phyloP scores from a whole-genome alignment of 2,329 filamentous ascomycete genomes.

The Alternaria longipes region DNA sequence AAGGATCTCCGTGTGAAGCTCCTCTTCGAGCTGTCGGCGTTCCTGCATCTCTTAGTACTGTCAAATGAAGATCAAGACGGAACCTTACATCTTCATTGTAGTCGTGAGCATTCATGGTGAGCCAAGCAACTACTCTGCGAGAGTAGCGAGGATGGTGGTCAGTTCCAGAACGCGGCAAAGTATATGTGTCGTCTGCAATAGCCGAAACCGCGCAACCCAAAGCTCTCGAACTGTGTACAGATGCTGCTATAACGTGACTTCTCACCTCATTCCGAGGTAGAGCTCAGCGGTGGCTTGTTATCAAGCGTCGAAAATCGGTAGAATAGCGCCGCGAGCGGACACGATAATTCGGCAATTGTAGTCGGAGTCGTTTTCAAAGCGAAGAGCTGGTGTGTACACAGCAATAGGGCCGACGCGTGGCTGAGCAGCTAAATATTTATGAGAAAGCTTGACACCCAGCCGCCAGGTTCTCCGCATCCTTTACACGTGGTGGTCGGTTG shows the following conservation, averaged over 20 bases:
- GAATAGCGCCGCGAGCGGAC: neutral
- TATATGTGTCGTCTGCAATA: neutral
- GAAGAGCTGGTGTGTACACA: neutral
- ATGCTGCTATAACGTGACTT: neutral
- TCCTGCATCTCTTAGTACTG: constrained; percentile 43
- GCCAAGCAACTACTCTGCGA: neutral
- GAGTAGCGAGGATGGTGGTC: neutral
- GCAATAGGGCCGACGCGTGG: neutral
- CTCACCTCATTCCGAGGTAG: neutral
- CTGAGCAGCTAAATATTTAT: neutral
- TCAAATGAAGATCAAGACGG: too few species aligned
- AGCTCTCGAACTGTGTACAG: neutral
- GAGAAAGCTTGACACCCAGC: neutral
- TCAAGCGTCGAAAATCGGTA: neutral
- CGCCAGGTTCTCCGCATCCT: constrained; percentile 3
- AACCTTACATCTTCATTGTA: constrained; percentile 20
- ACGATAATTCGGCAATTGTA: constrained; percentile 2
- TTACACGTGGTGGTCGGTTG: neutral
- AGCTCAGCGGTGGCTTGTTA: neutral
- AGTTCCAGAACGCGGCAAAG: neutral
- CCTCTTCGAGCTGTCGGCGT: constrained; percentile 58
- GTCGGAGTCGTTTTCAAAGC: neutral
- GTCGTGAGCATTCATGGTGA: constrained; percentile 19
- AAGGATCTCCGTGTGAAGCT: constrained; percentile 63
- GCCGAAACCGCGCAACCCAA: neutral